These are phyloP conservation scores for Hemileccinum rubropunctum DNA, from an alignment of 768 basidiomycete genomes.

Conservation along the genomic window DNA sequence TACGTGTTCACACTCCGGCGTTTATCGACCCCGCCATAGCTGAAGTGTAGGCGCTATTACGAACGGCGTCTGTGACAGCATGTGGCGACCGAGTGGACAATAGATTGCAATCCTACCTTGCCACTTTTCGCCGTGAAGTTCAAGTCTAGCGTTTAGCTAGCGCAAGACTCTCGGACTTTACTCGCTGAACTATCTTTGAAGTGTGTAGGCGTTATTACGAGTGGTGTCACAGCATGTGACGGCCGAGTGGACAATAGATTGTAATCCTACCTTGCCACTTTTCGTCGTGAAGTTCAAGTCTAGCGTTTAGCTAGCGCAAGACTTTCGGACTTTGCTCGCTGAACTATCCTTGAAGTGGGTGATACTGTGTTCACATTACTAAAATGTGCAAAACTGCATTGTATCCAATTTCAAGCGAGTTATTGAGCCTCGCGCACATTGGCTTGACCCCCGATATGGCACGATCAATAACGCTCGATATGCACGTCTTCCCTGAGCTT, in stretches of 20 bases:
- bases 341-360: slow-evolving; percentile 1
- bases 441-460: slow-evolving; percentile 2
- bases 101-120: no score
- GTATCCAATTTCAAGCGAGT: not conserved
- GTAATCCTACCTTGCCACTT: no score
- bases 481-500: not conserved
- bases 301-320: not conserved
- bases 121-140: no score
- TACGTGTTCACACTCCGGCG: not conserved
- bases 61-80: not conserved
- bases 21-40: slow-evolving; percentile 1
- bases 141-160: not conserved
- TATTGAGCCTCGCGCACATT: not conserved
- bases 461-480: no score
- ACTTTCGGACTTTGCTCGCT: not conserved
- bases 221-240: no score
- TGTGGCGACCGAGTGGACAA: no score
- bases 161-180: not conserved
- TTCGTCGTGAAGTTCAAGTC: no score
- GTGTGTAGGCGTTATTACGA: no score
- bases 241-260: no score
- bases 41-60: not conserved
- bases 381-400: not conserved
- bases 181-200: not conserved
- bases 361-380: not conserved